Evolutionary conservation across 2,329 filamentous ascomycete species (phyloP), one percentile per base, ranked within the genome.

Genomic region (Pseudophaeomoniella oleicola): DNA sequence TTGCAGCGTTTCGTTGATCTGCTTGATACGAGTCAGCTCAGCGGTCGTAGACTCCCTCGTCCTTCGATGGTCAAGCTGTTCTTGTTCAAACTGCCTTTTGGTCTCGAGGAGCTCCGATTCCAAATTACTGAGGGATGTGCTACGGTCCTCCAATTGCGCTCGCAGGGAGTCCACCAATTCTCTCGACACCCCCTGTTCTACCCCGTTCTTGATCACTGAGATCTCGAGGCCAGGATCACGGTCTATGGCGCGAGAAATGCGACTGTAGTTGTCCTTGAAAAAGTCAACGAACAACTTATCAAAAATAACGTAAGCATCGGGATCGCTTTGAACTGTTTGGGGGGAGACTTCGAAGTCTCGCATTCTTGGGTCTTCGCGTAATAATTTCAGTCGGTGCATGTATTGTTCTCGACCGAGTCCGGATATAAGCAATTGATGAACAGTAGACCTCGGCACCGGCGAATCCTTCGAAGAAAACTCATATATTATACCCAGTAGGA

Each of bases 401-500:
- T 94, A 98, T 49, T 79, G 78, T 48, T 94, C 86, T 46, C 87
- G 77, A 29, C 86, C 84, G 48, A 96, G 71, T 39, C 79, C 75
- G 32, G 79, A 75, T 17, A 74, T 67, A 22, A 98, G 65, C 17
- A 94, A 71, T 16, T 81, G 75, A 50, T 93, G 82, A 32, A 98
- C 63, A 6, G 81, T 87, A 16, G 76, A 69, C 42, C 90, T 72
- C 4, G 88, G 74, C 36, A 98, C 79, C 0, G 90, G 85, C 0
- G 88, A 96, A 57, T 98, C 90, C 53, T 93, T 94, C 0, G 88
- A 94, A 6, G 88, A 96, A 51, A 96, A 98, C 51, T 98, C 90
- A 54, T 96, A 98, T 3, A 90, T 71, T 14, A 92, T 78, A 6
- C 88, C 90, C 1, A 96, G 67, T 0, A 98, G 63, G 53, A 86